These are phyloP conservation scores for Syzygium oleosum DNA, from an alignment of 345 rosid genomes.

Conservation along the genomic window DNA sequence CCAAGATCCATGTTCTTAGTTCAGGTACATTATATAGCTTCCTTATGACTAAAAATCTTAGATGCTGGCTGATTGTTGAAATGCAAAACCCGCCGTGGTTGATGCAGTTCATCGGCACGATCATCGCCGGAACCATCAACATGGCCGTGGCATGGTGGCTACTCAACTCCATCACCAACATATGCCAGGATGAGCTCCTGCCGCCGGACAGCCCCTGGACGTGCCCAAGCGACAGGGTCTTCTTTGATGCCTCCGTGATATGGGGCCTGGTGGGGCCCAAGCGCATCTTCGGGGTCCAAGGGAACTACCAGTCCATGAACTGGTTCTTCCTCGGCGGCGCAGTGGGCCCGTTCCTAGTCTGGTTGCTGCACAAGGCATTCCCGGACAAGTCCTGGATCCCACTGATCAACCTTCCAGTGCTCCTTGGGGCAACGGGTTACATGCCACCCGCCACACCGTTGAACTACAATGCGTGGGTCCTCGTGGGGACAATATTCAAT, in stretches of 20 bases:
- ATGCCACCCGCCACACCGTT: slow-evolving; percentile 79
- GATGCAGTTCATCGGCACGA: slow-evolving; percentile 63
- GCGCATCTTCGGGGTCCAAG: slow-evolving; percentile 59
- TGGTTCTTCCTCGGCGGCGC: slow-evolving; percentile 85
- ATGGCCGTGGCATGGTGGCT: slow-evolving; percentile 76
- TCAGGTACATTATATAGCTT: slow-evolving; percentile 35
- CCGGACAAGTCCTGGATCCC: slow-evolving; percentile 77
- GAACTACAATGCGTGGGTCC: slow-evolving; percentile 64
- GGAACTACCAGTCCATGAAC: slow-evolving; percentile 64
- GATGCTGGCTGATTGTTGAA: not conserved
- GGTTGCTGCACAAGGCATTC: slow-evolving; percentile 64
- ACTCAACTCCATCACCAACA: slow-evolving; percentile 47
- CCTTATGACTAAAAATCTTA: not conserved
- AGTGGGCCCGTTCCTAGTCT: slow-evolving; percentile 55
- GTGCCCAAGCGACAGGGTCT: slow-evolving; percentile 35
- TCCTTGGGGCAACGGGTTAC: slow-evolving; percentile 60
- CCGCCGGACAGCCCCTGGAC: not conserved
- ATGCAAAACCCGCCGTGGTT: not conserved
- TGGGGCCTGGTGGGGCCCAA: slow-evolving; percentile 86
- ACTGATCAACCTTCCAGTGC: slow-evolving; percentile 74
- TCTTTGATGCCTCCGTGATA: slow-evolving; percentile 80
- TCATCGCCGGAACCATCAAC: slow-evolving; percentile 79
- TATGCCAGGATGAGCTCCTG: slow-evolving; percentile 5
- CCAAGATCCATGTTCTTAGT: slow-evolving; percentile 92
- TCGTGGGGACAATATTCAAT: slow-evolving; percentile 69